Base-by-base conservation (phyloP, 2,329 filamentous ascomycete genomes). In the Purpureocillium lavendulum region DNA sequence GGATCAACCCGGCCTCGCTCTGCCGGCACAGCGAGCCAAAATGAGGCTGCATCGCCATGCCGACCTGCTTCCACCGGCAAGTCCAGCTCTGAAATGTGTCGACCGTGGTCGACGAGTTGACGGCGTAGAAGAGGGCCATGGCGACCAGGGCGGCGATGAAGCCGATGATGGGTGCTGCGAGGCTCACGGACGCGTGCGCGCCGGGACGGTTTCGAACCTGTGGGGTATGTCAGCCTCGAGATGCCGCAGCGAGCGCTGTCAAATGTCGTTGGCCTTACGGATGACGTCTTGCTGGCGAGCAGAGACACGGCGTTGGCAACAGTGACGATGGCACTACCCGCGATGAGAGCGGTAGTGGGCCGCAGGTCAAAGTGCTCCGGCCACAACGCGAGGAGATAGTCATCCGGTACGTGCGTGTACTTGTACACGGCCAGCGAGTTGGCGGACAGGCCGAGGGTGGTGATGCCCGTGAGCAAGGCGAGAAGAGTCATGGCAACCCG, bases 11-110 rank as follows among this genome's bases (percentile, higher is more conserved):
- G 4, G 69, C 70, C 50, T 67, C 65, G 57, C 67, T 76, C 58
- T 80, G 68, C 43, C 58, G 64, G 58, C 77, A 82, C 36, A 82
- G 57, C 0, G 67, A 69, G 13, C 64, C 67, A 51, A 77, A 82
- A 50, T 75, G 63, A 24, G 78, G 76, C 45, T 67, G 58, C 29
- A 60, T 52, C 13, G 51, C 49, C 73, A 80, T 78, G 43, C 59
- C 55, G n/a, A 79, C 60, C 16, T 62, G 50, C 8, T 60, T 57
- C 77, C 77, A 82, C 45, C 74, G 73, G 56, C 77, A 82, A 31
- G 68, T 73, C 77, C 77, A 82, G 56, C 73, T 77, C 51, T 79
- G 65, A 10, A 81, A 57, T 7, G 73, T 76, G 52, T 77, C 73
- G 42, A 62, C 60, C 8, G 62, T 64, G 12, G 57, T 58, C 4